Base-by-base conservation (phyloP, 257 asterid genomes). In the Solanum paucissectum region DNA sequence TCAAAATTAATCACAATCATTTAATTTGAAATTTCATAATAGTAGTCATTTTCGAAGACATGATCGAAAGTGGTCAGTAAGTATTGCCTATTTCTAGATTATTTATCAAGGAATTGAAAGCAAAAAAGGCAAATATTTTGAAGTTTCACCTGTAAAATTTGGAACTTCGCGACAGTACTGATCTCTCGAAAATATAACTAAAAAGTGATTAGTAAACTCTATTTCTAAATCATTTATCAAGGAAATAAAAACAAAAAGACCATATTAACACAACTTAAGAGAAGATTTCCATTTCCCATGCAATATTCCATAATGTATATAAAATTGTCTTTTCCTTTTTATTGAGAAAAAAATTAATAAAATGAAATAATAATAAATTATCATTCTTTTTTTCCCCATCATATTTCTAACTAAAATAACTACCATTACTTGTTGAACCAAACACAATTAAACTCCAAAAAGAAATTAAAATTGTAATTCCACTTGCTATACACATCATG, bases 381-480 rank as follows among this genome's bases (percentile, higher is more conserved):
- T 86, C 21, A 2, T 72, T 42, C 18, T 13, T 3, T 12, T 71
- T 66, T 52, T 49, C 3, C 1, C 12, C 12, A 49, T 21, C 60
- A 49, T 5, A 6, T 18, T 46, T n/a, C n/a, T 64, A 66, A 83
- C 60, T 29, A 71, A 73, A 42, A 34, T 46, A 71, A 42, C 11
- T 33, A 29, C 62, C 40, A 62, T 88, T 90, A 4, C 37, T 86
- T 72, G 34, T 77, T 32, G 73, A 72, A 36, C 84, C 88, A 11
- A 82, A 85, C 18, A 94, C 72, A 90, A 94, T 82, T 46, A 89
- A 46, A 12, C 77, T 46, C 93, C 92, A 93, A 90, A 92, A 90
- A 21, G 94, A 88, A 60, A 92, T 27, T 79, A 95, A 92, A 87
- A 95, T 52, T 3, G 89, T 82, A 29, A 94, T 81, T 3, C 93